A percentile compares a stretch with the other conserved stretches of the same genome.
These are phyloP conservation scores for Hansfordia pulvinata DNA, from an alignment of 2,329 filamentous ascomycete genomes.

Conservation along the genomic window DNA sequence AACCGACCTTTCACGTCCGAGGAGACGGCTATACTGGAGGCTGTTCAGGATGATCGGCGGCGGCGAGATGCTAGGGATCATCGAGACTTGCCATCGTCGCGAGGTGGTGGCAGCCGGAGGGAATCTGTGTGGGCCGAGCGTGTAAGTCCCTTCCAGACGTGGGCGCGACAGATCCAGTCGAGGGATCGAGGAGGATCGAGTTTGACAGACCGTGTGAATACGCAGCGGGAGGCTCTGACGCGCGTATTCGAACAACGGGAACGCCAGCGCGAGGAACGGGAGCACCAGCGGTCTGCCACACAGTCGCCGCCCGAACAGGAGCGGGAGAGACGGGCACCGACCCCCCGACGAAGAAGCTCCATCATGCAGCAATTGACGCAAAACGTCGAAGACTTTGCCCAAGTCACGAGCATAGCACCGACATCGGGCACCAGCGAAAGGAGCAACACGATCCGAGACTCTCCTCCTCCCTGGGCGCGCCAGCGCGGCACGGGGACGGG, in stretches of 20 bases:
- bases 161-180: slow-evolving; percentile 1
- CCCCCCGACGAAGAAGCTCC: slow-evolving; percentile 14
- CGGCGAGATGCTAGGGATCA: slow-evolving; percentile 26
- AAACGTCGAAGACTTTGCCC: slow-evolving; percentile 11
- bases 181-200: too few relatives aligned
- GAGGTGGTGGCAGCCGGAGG: slow-evolving; percentile 10
- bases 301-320: slow-evolving; percentile 14
- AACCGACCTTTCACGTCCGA: slow-evolving; percentile 38
- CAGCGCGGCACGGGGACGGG: slow-evolving; percentile 15
- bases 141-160: slow-evolving; percentile 14
- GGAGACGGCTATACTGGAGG: slow-evolving; percentile 42
- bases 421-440: slow-evolving; percentile 8
- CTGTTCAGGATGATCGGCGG: slow-evolving; percentile 37
- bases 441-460: slow-evolving; percentile 9
- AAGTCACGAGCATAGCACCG: slow-evolving; percentile 8
- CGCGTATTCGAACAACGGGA: slow-evolving; percentile 19
- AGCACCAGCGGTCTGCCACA: slow-evolving; percentile 11
- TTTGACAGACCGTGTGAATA: slow-evolving; percentile 3
- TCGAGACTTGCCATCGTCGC: slow-evolving; percentile 8
- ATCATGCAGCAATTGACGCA: slow-evolving; percentile 16
- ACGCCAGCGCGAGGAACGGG: slow-evolving; percentile 13
- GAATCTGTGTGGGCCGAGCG: slow-evolving; percentile 17
- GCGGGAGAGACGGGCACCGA: slow-evolving; percentile 14
- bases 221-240: slow-evolving; percentile 17
- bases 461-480: slow-evolving; percentile 11